phyloP scores from a whole-genome alignment of 352 stramenopile genomes.

The Phytophthora nicotianae region DNA sequence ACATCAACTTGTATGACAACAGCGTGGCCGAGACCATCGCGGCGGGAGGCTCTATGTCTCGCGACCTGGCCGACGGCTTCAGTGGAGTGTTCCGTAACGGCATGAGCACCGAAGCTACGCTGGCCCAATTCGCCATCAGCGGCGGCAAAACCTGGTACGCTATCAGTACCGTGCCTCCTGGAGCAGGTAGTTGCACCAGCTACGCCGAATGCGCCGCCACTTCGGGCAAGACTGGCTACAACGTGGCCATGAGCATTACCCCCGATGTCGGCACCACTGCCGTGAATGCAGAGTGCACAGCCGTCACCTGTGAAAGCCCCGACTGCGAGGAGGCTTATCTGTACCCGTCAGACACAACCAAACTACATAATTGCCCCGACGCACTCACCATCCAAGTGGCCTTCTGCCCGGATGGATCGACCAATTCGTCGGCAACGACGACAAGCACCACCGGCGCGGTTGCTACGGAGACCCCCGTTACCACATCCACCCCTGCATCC shows the following conservation, averaged over 20 bases:
- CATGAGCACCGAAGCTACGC: conserved; percentile 41
- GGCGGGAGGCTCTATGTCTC: conserved; percentile 33
- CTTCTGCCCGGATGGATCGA: conserved; percentile 49
- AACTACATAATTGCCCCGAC: conserved; percentile 56
- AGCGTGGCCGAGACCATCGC: conserved; percentile 33
- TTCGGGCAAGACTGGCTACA: conserved; percentile 67
- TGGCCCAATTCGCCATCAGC: conserved; percentile 57
- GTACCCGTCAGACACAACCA: conserved; percentile 54
- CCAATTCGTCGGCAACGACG: too few relatives aligned
- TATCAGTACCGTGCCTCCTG: conserved; percentile 58
- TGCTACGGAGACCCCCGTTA: conserved; percentile 9
- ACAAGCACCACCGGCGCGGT: conserved; percentile 18
- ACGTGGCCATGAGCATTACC: conserved; percentile 63
- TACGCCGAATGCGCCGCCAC: conserved; percentile 48
- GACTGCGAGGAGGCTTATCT: conserved; percentile 55
- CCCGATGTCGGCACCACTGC: conserved; percentile 31
- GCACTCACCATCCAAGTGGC: conserved; percentile 42
- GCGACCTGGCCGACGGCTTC: conserved; percentile 41
- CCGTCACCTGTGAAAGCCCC: conserved; percentile 39
- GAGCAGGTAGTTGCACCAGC: conserved; percentile 57
- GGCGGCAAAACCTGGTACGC: conserved; percentile 61
- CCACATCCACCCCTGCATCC: background rate
- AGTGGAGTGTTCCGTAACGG: conserved; percentile 73
- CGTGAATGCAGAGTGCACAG: conserved; percentile 38
- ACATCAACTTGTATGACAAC: conserved; percentile 63